Evolutionary conservation across 495 filamentous ascomycete species (phyloP).

Genomic region (Darksidea phi): DNA sequence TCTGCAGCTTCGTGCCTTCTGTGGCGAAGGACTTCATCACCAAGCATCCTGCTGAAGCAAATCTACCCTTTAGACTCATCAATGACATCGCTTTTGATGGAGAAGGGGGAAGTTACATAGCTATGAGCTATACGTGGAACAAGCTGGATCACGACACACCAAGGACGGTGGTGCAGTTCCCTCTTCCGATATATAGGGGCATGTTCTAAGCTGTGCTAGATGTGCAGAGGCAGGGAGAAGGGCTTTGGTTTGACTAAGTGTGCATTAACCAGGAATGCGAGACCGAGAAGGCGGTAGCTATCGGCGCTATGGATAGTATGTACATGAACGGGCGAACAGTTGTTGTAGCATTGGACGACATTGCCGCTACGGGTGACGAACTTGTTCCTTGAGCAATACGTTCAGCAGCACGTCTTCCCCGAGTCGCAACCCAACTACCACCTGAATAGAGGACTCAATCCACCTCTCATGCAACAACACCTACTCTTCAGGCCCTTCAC

Average conservation of each 20-base stretch:
- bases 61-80: constrained; percentile 19
- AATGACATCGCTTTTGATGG: constrained; percentile 10
- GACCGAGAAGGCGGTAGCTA: constrained; percentile 38
- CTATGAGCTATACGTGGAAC: constrained; percentile 31
- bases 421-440: constrained; percentile 17
- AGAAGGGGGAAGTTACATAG: constrained; percentile 20
- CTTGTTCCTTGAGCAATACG: constrained; percentile 34
- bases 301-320: constrained; percentile 41
- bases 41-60: not conserved
- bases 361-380: constrained; percentile 32
- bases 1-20: constrained; percentile 10
- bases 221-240: constrained; percentile 19
- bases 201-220: constrained; percentile 29
- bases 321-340: constrained; percentile 40
- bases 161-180: constrained; percentile 27
- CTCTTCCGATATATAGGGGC: constrained; percentile 12
- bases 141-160: constrained; percentile 8
- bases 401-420: constrained; percentile 29
- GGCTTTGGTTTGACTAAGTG: constrained; percentile 36
- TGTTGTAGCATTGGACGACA: constrained; percentile 41
- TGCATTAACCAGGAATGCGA: constrained; percentile 41
- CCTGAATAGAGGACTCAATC: constrained; percentile 31
- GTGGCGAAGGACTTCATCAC: constrained; percentile 23
- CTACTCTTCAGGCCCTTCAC: constrained; percentile 33
- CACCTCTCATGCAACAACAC: constrained; percentile 36